A percentile compares a stretch with the other conserved stretches of the same genome.
These are phyloP conservation scores for Phialocephala subalpina DNA, from an alignment of 2,329 filamentous ascomycete genomes.

Conservation along the genomic window DNA sequence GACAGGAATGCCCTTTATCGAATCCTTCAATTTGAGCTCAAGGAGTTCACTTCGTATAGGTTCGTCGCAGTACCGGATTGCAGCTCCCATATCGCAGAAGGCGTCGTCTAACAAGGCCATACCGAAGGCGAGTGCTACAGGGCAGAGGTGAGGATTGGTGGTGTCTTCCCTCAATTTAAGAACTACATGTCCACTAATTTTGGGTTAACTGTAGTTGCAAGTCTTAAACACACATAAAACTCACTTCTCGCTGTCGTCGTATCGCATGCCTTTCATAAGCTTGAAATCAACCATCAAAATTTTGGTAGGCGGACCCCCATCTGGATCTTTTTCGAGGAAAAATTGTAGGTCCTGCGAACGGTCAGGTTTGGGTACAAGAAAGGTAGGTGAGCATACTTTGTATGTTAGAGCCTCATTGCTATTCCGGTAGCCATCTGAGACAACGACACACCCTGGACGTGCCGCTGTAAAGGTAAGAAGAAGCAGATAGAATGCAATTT, in stretches of 20 bases:
- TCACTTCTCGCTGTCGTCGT: background rate
- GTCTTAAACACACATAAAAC: background rate
- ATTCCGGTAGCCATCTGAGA: background rate
- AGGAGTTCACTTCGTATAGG: background rate
- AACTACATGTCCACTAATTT: background rate
- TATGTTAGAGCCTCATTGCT: background rate
- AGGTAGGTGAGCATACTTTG: background rate
- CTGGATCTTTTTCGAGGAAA: background rate
- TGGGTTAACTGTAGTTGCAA: background rate
- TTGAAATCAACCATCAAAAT: background rate
- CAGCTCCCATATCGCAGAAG: background rate
- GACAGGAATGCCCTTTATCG: background rate
- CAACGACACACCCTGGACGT: background rate
- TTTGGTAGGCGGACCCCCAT: background rate
- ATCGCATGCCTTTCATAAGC: background rate
- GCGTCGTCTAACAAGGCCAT: background rate
- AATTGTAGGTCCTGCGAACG: background rate
- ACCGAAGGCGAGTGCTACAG: background rate
- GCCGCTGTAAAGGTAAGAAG: background rate
- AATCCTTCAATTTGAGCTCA: background rate
- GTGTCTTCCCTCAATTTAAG: background rate
- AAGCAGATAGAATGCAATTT: background rate
- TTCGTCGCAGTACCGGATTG: background rate
- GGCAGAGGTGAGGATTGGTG: background rate
- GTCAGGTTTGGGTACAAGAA: background rate